Conservation (phyloP, 495 filamentous ascomycete genomes). For the Hyphodiscus hymeniophilus region DNA sequence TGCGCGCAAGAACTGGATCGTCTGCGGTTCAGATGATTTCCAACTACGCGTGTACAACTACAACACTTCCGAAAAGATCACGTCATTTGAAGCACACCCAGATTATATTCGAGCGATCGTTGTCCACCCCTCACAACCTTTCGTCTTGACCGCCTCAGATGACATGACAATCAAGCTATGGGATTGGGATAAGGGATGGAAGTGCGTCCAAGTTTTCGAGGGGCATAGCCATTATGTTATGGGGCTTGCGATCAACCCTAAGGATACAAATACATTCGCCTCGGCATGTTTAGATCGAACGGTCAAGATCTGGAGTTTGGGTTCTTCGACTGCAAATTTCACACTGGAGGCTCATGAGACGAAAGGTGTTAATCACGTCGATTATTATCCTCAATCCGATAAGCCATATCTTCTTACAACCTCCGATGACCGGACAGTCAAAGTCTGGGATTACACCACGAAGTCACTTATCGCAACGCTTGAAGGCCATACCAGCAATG, state of each 20-base stretch:
- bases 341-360: constrained; percentile 96
- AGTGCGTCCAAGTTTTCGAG: constrained; percentile 95
- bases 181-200: constrained; percentile 99
- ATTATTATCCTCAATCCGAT: constrained; percentile 84
- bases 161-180: constrained; percentile 99
- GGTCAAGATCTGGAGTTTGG: constrained; percentile 97
- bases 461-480: constrained; percentile 94
- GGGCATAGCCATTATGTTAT: constrained; percentile 98
- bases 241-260: constrained; percentile 99
- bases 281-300: constrained; percentile 88
- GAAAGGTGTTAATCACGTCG: constrained; percentile 96
- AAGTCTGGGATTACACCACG: constrained; percentile 99
- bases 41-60: constrained; percentile 96
- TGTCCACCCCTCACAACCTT: constrained; percentile 94
- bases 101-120: constrained; percentile 98
- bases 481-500: constrained; percentile 96
- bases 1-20: constrained; percentile 98
- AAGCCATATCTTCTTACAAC: constrained; percentile 97
- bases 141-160: constrained; percentile 94
- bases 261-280: constrained; percentile 97
- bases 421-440: constrained; percentile 86
- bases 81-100: constrained; percentile 94
- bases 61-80: constrained; percentile 99
- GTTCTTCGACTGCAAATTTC: constrained; percentile 83
- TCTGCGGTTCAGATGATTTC: constrained; percentile 97